Conservation (phyloP, 768 basidiomycete species). For the Mycena epipterygia region DNA sequence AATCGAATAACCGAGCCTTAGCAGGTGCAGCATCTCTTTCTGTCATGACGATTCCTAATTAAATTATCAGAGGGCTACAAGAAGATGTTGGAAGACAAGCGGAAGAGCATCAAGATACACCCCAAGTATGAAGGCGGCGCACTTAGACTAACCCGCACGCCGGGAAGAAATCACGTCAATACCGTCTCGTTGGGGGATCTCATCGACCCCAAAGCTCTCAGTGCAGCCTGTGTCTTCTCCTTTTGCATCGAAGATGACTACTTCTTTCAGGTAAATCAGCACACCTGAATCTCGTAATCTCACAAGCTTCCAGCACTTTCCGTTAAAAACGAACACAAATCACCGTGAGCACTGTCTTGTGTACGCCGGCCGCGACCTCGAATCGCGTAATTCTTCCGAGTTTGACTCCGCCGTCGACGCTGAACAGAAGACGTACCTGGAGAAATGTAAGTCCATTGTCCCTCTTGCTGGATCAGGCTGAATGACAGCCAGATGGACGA, state of each 20-base stretch:
- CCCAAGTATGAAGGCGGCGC: constrained; percentile 2
- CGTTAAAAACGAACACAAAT: background rate
- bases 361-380: constrained; percentile 13
- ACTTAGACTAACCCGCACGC: constrained; percentile 17
- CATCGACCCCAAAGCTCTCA: background rate
- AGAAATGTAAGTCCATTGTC: background rate
- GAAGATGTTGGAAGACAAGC: background rate
- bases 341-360: background rate
- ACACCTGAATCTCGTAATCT: background rate
- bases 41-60: too few relatives aligned
- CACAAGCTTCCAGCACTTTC: background rate
- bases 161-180: background rate
- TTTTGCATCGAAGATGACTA: constrained; percentile 11
- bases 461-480: background rate
- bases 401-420: background rate
- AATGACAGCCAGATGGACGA: constrained; percentile 7
- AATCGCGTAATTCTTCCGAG: background rate
- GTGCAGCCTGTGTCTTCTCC: background rate
- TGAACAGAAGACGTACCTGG: background rate
- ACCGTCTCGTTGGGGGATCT: constrained; percentile 6
- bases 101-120: background rate
- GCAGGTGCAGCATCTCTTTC: background rate
- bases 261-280: constrained; percentile 1
- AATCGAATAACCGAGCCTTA: background rate
- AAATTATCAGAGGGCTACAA: background rate